phyloP scores from a whole-genome alignment of 1,139 yeast genomes.

The Debaryomycetaceae sp. region DNA sequence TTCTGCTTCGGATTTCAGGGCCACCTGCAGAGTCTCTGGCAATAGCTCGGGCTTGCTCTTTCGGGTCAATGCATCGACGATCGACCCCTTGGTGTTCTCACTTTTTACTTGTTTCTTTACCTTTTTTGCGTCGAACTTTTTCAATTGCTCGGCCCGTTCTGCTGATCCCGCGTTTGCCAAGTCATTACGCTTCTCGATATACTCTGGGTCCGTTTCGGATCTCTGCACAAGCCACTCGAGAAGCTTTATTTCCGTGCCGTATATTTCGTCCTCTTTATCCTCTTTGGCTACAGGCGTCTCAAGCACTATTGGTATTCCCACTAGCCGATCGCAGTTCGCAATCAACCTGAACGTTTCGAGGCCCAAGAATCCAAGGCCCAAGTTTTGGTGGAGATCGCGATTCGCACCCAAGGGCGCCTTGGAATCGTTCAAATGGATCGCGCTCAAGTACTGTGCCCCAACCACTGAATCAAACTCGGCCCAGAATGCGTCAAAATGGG shows the following conservation, averaged over 20 bases:
- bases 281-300: conserved; percentile 76
- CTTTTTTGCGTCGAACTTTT: conserved; percentile 24
- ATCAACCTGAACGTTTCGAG: conserved; percentile 70
- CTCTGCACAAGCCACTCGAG: conserved; percentile 61
- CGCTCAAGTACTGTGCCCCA: conserved; percentile 66
- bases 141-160: conserved; percentile 42
- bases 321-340: conserved; percentile 56
- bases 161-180: conserved; percentile 46
- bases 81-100: conserved; percentile 1
- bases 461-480: conserved; percentile 55
- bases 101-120: conserved; percentile 14
- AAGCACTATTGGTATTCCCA: conserved; percentile 66
- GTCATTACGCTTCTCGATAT: conserved; percentile 33
- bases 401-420: conserved; percentile 89
- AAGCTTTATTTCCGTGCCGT: conserved; percentile 76
- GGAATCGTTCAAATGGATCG: conserved; percentile 86
- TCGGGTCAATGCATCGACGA: no score
- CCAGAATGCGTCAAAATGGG: conserved; percentile 59
- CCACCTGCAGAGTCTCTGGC: no score
- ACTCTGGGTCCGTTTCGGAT: conserved; percentile 43
- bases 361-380: conserved; percentile 86
- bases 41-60: no score
- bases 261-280: conserved; percentile 39
- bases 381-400: conserved; percentile 80
- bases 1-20: no score